These are phyloP conservation scores for Fagopyrum tataricum DNA, from an alignment of 148 eudicot genomes.

Conservation along the genomic window DNA sequence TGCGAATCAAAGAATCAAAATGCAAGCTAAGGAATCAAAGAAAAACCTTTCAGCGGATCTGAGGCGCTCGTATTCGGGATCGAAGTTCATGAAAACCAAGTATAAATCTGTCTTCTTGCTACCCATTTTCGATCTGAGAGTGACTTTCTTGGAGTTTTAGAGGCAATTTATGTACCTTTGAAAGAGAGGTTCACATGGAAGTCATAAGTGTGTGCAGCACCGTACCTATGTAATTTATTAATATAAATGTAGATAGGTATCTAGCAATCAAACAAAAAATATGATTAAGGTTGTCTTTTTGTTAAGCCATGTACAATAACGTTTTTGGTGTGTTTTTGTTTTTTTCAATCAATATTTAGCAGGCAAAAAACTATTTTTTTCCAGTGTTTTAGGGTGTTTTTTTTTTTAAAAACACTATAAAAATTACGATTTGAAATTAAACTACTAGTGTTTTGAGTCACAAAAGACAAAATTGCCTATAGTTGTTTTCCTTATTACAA, in stretches of 20 bases:
- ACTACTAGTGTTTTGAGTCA: too few species aligned
- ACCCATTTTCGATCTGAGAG: conserved; percentile 24
- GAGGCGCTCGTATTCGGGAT: conserved; percentile 83
- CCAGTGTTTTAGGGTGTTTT: too few species aligned
- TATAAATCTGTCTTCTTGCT: conserved; percentile 35
- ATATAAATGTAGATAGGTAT: neutral
- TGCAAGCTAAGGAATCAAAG: neutral
- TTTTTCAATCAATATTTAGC: too few species aligned
- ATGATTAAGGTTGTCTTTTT: too few species aligned
- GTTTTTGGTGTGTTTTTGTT: too few species aligned
- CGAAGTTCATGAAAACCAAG: conserved; percentile 80
- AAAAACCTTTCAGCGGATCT: conserved; percentile 43
- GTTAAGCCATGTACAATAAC: too few species aligned
- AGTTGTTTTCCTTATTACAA: too few species aligned
- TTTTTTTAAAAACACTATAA: too few species aligned
- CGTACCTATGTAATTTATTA: neutral
- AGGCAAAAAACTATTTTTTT: too few species aligned
- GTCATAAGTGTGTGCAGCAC: neutral
- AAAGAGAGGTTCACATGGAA: conserved; percentile 7
- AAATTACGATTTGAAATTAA: too few species aligned
- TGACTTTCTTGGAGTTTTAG: neutral
- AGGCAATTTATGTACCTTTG: neutral
- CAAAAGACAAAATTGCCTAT: too few species aligned
- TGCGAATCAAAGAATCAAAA: neutral
- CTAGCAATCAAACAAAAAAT: neutral